phyloP scores from a whole-genome alignment of 768 basidiomycete genomes.

The Xerocomus brunneocitrinus region DNA sequence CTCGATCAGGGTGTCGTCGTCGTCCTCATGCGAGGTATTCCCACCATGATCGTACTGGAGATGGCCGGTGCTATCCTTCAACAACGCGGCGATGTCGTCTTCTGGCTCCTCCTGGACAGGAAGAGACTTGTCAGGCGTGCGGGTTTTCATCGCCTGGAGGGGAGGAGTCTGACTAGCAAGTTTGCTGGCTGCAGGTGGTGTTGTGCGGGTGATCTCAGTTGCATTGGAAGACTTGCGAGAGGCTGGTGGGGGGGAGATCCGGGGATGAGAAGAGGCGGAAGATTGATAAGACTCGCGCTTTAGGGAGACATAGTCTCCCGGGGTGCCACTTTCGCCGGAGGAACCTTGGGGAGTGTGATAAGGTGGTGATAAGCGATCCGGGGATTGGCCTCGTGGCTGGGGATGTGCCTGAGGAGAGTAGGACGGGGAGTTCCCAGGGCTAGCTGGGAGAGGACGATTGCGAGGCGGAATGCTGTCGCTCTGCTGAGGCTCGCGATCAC shows the following conservation, averaged over 20 bases:
- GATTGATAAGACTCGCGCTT: constrained; percentile 43
- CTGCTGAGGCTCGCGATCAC: constrained; percentile 37
- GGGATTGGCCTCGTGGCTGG: constrained; percentile 43
- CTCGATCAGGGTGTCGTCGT: constrained; percentile 44
- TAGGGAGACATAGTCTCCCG: constrained; percentile 39
- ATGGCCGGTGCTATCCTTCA: constrained; percentile 39
- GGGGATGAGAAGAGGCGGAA: constrained; percentile 20
- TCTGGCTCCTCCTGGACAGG: constrained; percentile 76
- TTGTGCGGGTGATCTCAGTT: constrained; percentile 23
- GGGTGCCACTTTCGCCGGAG: constrained; percentile 39
- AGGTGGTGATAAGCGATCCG: constrained; percentile 50
- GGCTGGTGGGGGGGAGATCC: constrained; percentile 27
- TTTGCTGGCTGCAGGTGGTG: constrained; percentile 35
- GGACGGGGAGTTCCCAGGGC: constrained; percentile 35
- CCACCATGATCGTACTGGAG: constrained; percentile 32
- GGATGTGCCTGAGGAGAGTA: constrained; percentile 39
- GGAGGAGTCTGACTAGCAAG: constrained; percentile 54
- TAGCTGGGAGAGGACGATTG: constrained; percentile 30
- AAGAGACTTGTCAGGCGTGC: constrained; percentile 67
- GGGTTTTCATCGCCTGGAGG: constrained; percentile 45
- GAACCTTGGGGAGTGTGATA: constrained; percentile 47
- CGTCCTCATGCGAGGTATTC: constrained; percentile 41
- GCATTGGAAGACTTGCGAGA: constrained; percentile 24
- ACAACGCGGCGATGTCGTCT: constrained; percentile 45
- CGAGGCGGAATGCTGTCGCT: constrained; percentile 23